phyloP scores from a whole-genome alignment of 805 yeast genomes.

The Saitoella complicata region DNA sequence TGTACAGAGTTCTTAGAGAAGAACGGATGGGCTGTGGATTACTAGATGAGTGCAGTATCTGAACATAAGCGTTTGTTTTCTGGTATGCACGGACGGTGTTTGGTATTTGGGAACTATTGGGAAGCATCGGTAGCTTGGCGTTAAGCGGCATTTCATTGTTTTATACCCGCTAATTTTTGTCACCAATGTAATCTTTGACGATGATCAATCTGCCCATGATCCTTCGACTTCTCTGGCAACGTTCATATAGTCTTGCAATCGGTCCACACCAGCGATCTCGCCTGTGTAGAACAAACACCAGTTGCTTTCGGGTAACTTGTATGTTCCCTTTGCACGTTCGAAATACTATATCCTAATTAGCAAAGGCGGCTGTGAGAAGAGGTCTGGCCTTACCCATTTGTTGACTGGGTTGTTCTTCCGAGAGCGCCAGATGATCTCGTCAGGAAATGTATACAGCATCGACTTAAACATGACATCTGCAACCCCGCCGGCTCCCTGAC shows the following conservation, averaged over 20 bases:
- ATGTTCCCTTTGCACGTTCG: conserved; percentile 1
- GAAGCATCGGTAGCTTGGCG: too few relatives aligned
- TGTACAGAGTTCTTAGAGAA: conserved; percentile 18
- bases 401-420: conserved; percentile 76
- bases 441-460: conserved; percentile 48
- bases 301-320: not conserved
- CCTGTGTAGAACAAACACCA: conserved; percentile 4
- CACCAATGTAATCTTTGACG: too few relatives aligned
- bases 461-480: conserved; percentile 87
- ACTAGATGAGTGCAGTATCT: conserved; percentile 1
- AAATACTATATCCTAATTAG: not conserved
- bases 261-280: not conserved
- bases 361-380: too few relatives aligned
- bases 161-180: too few relatives aligned
- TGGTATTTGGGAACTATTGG: too few relatives aligned
- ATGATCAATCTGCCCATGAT: too few relatives aligned
- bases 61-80: too few relatives aligned
- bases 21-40: conserved; percentile 17
- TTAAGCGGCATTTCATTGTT: too few relatives aligned
- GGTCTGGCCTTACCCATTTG: conserved; percentile 41
- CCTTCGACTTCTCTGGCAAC: too few relatives aligned
- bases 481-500: conserved; percentile 84
- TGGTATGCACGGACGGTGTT: too few relatives aligned
- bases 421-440: conserved; percentile 81
- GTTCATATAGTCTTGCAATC: not conserved